phyloP scores from a whole-genome alignment of 1,139 yeast genomes.

The Arxiozyma slooffiae region DNA sequence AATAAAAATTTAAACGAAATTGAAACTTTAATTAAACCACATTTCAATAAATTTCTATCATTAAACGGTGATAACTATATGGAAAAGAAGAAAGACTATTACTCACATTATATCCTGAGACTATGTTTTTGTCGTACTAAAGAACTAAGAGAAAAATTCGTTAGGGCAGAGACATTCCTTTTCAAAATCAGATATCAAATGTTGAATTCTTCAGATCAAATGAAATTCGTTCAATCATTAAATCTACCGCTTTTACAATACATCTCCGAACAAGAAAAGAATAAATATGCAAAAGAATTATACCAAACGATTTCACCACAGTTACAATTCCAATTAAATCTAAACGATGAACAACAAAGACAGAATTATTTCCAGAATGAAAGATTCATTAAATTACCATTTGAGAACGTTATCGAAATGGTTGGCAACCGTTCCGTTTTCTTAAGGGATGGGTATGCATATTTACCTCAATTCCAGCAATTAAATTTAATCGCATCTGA shows the following conservation, averaged over 20 bases:
- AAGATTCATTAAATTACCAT: slow-evolving; percentile 70
- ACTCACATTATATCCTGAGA: slow-evolving; percentile 79
- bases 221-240: slow-evolving; percentile 51
- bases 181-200: slow-evolving; percentile 63
- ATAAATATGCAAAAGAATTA: slow-evolving; percentile 40
- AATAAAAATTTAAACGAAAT: slow-evolving; percentile 57
- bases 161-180: slow-evolving; percentile 62
- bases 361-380: slow-evolving; percentile 41
- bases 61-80: slow-evolving; percentile 36
- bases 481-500: slow-evolving; percentile 58
- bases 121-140: slow-evolving; percentile 87
- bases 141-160: slow-evolving; percentile 70
- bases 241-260: slow-evolving; percentile 59
- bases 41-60: slow-evolving; percentile 58
- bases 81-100: slow-evolving; percentile 81
- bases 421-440: slow-evolving; percentile 62
- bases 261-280: slow-evolving; percentile 55
- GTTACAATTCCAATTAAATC: slow-evolving; percentile 28
- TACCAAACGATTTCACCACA: slow-evolving; percentile 38
- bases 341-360: slow-evolving; percentile 30
- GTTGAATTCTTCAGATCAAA: slow-evolving; percentile 62
- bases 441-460: slow-evolving; percentile 62
- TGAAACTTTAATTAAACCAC: slow-evolving; percentile 54
- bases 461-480: slow-evolving; percentile 76
- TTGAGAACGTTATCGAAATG: slow-evolving; percentile 72